Conservation (phyloP, 73 alveolate genomes). For the Tetrahymena elliotti region DNA sequence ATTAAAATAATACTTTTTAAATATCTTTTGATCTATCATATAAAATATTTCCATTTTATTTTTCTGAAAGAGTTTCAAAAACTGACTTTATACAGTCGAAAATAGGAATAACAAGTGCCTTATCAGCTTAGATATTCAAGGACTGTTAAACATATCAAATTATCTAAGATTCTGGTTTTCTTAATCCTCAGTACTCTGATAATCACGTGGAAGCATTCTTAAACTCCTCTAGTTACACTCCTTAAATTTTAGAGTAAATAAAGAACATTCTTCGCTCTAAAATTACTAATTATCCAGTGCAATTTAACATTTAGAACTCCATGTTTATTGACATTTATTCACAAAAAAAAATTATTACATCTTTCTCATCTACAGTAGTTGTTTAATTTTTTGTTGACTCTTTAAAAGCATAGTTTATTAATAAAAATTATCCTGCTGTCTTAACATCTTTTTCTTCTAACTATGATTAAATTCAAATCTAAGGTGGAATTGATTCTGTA, state of each 20-base stretch:
- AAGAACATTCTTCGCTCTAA: not conserved
- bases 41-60: too few species aligned
- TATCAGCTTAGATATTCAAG: not conserved
- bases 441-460: not conserved
- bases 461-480: not conserved
- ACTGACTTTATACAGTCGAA: not conserved
- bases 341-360: not conserved
- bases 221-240: not conserved
- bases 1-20: too few species aligned
- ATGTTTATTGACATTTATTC: not conserved
- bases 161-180: not conserved
- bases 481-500: not conserved
- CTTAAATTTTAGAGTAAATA: not conserved
- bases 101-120: not conserved
- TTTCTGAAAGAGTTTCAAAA: not conserved
- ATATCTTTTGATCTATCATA: not conserved
- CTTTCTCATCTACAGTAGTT: not conserved
- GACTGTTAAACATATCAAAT: not conserved
- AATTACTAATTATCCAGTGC: not conserved
- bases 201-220: not conserved
- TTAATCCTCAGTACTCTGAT: not conserved
- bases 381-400: not conserved
- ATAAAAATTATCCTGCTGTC: not conserved
- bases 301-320: not conserved
- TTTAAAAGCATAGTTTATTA: not conserved